Evolutionary conservation across 768 basidiomycete genomes (phyloP), one percentile per base, ranked within the genome.

Genomic region (Boletus subparvulus): DNA sequence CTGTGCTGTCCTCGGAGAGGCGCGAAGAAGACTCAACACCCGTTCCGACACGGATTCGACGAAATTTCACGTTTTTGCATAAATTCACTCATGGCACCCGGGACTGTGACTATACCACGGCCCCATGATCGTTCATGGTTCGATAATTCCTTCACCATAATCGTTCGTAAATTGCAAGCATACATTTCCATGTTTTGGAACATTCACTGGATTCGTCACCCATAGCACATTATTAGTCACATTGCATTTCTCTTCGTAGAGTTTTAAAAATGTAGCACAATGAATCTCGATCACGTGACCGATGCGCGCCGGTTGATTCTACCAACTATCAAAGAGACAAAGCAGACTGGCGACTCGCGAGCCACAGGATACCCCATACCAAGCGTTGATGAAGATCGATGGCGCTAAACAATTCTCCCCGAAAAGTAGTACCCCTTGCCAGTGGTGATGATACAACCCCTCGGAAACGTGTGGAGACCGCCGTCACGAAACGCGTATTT

Each of bases 401-500:
- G 88, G 82, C 86, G 47, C 74, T 88, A 50, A 85, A 75, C 66
- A 75, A 78, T 26, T 88, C 89, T 36, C 90, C 90, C 42, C 79
- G 90, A 55, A 92, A 92, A 74, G 75, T 80, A 7, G 78, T 91
- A 10, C 88, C 90, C 39, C 77, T 92, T 33, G 80, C 88, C n/a
- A 80, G 75, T 64, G 88, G 87, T 43, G 84, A 89, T 58, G 85
- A 84, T 62, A 65, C 76, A 28, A 76, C 78, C 28, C 73, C 78
- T 41, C 77, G 79, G 44, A 75, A 63, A 49, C 59, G 80, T 41
- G 71, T 73, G 17, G 68, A 65, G 11, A 66, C 74, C 33, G 70
- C 74, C 49, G 63, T 83, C 60, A 94, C 88, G 7, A 87, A 81
- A 69, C 88, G 94, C 68, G 90, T 87, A 26, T 96, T 95, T 72